phyloP scores from a whole-genome alignment of 2,329 filamentous ascomycete species.

The Colletotrichum lupini region DNA sequence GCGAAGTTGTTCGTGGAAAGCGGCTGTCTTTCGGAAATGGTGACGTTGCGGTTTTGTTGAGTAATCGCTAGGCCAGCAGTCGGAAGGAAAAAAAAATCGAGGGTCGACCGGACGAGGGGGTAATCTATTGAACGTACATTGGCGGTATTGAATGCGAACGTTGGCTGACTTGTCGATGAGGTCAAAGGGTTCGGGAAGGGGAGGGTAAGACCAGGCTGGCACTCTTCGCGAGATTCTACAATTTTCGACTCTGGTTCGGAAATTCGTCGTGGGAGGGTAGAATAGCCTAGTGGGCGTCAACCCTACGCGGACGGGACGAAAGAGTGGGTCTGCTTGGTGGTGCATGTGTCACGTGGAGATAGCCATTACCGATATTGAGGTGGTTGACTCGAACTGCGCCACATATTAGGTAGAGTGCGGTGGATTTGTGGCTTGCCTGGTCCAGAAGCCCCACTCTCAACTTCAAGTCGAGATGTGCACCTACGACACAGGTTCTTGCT shows the following conservation, averaged over 20 bases:
- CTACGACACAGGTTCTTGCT: neutral
- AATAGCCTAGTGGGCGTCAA: neutral
- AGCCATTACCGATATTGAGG: neutral
- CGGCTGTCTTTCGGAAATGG: neutral
- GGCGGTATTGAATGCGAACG: conserved; percentile 36
- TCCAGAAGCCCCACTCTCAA: neutral
- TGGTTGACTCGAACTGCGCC: neutral
- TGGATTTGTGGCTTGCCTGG: neutral
- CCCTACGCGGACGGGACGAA: neutral
- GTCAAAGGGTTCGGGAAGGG: conserved; percentile 28
- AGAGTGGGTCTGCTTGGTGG: neutral
- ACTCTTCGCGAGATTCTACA: conserved; percentile 25
- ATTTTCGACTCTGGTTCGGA: conserved; percentile 25
- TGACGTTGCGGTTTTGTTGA: neutral
- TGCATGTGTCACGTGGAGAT: conserved; percentile 21
- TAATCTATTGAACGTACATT: conserved; percentile 28
- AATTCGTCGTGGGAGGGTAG: neutral
- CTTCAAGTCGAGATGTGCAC: neutral
- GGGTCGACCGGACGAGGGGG: neutral
- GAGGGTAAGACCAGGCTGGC: conserved; percentile 13
- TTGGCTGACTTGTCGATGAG: conserved; percentile 35
- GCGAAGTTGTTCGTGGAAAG: neutral
- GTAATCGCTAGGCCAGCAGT: neutral
- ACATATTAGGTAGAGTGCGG: neutral
- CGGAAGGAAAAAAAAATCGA: neutral